Evolutionary conservation across 2,329 filamentous ascomycete genomes (phyloP), one percentile per base, ranked within the genome.

Genomic region (Cladosporium oxysporum): DNA sequence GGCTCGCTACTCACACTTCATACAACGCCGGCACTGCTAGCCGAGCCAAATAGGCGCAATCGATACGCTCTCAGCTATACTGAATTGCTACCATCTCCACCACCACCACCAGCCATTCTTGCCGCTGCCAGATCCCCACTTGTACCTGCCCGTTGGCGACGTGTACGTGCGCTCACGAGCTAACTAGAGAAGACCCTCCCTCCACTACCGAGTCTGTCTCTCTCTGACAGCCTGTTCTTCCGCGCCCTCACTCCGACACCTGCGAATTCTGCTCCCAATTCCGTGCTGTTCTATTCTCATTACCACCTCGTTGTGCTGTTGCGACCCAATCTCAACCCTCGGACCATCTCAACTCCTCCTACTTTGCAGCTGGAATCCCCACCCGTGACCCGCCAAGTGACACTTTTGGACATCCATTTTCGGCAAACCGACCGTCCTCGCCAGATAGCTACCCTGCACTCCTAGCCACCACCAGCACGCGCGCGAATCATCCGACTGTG

Each of bases 321-420:
- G 41, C 29, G 52, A 57, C 55, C 33, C 55, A 44, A 41, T 37
- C 23, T 31, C 14, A 8, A 41, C 57, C 23, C 57, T 59, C 57
- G 33, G 57, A 29, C 57, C 57, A 33, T 18, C 37, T 31, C 57
- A 44, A 26, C 35, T 28, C 35, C 35, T 35, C 37, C 26, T 29
- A 35, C 21, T 31, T 29, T 47, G 35, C 57, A 47, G 57, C 57
- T 59, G 57, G 33, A 44, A 59, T 44, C 57, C 57, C 57, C 57
- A 59, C 57, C 37, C 33, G 57, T 59, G 57, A 59, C 37, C 57
- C 57, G 57, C 57, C 57, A 59, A 59, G 57, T 59, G 57, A 59
- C 57, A 29, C 57, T 29, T 59, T 37, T 59, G 31, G 47, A 33
- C 18, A 58, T 28, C 33, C 37, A 59, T 59, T 59, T 59, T 59